A percentile compares a stretch with the other conserved stretches of the same genome.
Conservation (phyloP, 2,329 filamentous ascomycete genomes). For the Ceratocystis cubensis region DNA sequence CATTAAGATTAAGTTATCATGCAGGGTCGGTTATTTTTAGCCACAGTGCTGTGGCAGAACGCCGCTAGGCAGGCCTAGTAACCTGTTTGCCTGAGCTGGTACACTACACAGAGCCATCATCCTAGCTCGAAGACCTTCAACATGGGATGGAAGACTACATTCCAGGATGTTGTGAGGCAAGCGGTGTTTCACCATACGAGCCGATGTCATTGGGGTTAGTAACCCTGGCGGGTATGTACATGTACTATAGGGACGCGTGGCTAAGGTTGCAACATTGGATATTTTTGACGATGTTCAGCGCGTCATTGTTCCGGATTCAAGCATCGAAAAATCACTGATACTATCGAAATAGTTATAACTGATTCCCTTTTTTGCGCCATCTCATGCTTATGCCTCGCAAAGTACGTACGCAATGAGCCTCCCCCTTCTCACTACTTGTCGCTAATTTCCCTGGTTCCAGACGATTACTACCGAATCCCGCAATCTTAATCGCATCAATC, state of each 20-base stretch:
- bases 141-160: neutral
- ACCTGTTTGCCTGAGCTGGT: neutral
- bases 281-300: too few relatives aligned
- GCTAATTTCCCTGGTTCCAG: neutral
- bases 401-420: neutral
- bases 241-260: too few relatives aligned
- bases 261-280: too few relatives aligned
- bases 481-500: slow-evolving; percentile 11
- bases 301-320: too few relatives aligned
- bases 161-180: neutral
- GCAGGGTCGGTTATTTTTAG: slow-evolving; percentile 5
- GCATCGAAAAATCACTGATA: neutral
- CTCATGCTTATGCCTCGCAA: neutral
- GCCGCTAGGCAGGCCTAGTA: neutral
- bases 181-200: slow-evolving; percentile 1
- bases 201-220: neutral
- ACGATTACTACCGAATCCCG: slow-evolving; percentile 9
- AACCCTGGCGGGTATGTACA: neutral
- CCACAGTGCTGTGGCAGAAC: neutral
- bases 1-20: slow-evolving; percentile 8
- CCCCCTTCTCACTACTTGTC: neutral
- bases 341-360: too few relatives aligned
- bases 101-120: neutral
- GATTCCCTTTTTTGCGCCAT: too few relatives aligned
- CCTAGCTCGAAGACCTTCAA: neutral